These are phyloP conservation scores for Epithele typhae DNA, from an alignment of 768 basidiomycete genomes.

Conservation along the genomic window DNA sequence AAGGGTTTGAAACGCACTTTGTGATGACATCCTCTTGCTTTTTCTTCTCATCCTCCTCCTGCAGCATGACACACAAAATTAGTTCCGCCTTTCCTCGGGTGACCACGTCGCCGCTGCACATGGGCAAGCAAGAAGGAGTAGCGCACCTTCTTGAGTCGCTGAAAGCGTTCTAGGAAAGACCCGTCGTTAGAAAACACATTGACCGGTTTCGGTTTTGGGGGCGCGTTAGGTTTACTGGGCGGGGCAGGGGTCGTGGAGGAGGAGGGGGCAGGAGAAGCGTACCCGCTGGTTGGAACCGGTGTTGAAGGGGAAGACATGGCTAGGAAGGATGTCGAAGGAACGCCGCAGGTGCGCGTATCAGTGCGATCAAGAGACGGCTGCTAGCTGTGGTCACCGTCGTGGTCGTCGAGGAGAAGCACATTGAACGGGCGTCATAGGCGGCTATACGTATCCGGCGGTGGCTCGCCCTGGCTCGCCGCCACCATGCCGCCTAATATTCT, in stretches of 20 bases:
- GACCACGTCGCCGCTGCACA: not conserved
- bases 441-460: too few relatives aligned
- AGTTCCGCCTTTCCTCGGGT: too few relatives aligned
- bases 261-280: conserved; percentile 23
- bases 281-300: conserved; percentile 23
- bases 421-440: too few relatives aligned
- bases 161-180: conserved; percentile 62
- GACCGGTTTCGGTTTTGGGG: conserved; percentile 37
- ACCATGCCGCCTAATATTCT: too few relatives aligned
- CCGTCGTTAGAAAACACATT: conserved; percentile 72
- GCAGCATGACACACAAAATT: not conserved
- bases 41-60: conserved; percentile 57
- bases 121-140: not conserved
- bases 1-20: conserved; percentile 34
- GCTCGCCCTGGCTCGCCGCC: too few relatives aligned
- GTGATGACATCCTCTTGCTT: conserved; percentile 47
- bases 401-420: not conserved
- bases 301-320: conserved; percentile 20
- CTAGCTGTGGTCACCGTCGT: not conserved
- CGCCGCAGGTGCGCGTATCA: too few relatives aligned
- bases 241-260: conserved; percentile 23
- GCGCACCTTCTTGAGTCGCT: conserved; percentile 51
- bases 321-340: not conserved
- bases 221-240: conserved; percentile 20
- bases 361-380: not conserved